phyloP scores from a whole-genome alignment of 805 yeast species.

The Ogataea nonfermentans region DNA sequence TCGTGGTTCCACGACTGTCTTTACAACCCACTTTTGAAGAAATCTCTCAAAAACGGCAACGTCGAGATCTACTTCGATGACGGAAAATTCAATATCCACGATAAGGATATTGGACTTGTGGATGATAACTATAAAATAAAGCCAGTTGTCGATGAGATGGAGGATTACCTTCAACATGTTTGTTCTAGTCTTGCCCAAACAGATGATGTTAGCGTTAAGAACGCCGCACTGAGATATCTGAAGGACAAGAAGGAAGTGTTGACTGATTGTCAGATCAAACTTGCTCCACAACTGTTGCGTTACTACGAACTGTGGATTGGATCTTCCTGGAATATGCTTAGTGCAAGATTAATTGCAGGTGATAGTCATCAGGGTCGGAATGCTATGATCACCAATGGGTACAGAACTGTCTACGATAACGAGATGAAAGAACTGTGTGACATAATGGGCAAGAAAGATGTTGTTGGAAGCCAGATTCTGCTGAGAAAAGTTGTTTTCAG shows the following conservation, averaged over 20 bases:
- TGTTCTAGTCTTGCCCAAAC: constrained; percentile 28
- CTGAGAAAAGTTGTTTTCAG: constrained; percentile 26
- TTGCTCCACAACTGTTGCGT: constrained; percentile 52
- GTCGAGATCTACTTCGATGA: constrained; percentile 34
- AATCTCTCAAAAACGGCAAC: constrained; percentile 35
- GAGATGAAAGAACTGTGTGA: constrained; percentile 31
- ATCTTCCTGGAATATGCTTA: constrained; percentile 57
- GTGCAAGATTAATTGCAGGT: constrained; percentile 53
- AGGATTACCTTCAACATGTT: constrained; percentile 22
- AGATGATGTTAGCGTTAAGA: constrained; percentile 55
- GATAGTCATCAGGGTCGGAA: constrained; percentile 55
- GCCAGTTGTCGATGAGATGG: constrained; percentile 34
- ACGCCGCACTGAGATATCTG: constrained; percentile 48
- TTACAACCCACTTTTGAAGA: constrained; percentile 57
- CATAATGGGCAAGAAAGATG: constrained; percentile 12
- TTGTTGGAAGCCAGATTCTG: constrained; percentile 19
- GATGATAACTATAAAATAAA: constrained; percentile 49
- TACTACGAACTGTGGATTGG: constrained; percentile 76
- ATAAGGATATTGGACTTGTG: constrained; percentile 32
- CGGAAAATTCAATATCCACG: constrained; percentile 23
- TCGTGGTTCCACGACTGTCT: constrained; percentile 89
- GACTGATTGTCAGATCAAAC: constrained; percentile 47
- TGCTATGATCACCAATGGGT: constrained; percentile 61
- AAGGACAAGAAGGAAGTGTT: constrained; percentile 43
- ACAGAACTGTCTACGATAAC: constrained; percentile 37